Percentiles rank a stretch among this genome's conserved stretches.
These are phyloP conservation scores for Cucumis melo DNA, from an alignment of 306 rosid species.

Conservation along the genomic window DNA sequence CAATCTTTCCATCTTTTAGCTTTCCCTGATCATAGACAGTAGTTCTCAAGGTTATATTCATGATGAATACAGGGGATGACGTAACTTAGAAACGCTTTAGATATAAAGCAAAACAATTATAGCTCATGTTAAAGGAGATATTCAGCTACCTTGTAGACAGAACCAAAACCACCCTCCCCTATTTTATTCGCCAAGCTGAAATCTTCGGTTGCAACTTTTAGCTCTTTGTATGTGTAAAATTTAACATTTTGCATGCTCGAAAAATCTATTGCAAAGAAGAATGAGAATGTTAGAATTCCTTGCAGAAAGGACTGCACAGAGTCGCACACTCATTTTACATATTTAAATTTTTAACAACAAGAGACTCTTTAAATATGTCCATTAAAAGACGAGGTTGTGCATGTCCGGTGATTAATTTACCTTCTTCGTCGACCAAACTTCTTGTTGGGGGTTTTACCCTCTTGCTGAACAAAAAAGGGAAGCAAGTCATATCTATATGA, in stretches of 20 bases:
- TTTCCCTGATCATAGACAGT: constrained; percentile 46
- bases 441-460: constrained; percentile 16
- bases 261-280: constrained; percentile 22
- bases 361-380: not conserved
- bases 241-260: constrained; percentile 55
- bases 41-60: constrained; percentile 5
- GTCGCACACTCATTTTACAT: not conserved
- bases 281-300: not conserved
- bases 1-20: constrained; percentile 67
- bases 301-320: not conserved
- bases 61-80: constrained; percentile 3
- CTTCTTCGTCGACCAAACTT: constrained; percentile 30
- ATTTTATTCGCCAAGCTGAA: constrained; percentile 64
- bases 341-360: not conserved
- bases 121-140: not conserved
- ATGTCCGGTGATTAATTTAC: constrained; percentile 21
- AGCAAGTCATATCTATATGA: constrained; percentile 46
- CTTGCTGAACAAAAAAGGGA: constrained; percentile 37
- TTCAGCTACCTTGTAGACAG: constrained; percentile 68
- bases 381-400: not conserved
- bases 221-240: constrained; percentile 49
- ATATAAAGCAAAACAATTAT: constrained; percentile 6
- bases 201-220: constrained; percentile 54
- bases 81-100: not conserved
- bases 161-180: constrained; percentile 99